phyloP scores from a whole-genome alignment of 768 basidiomycete species.

The Psilocybe cubensis region DNA sequence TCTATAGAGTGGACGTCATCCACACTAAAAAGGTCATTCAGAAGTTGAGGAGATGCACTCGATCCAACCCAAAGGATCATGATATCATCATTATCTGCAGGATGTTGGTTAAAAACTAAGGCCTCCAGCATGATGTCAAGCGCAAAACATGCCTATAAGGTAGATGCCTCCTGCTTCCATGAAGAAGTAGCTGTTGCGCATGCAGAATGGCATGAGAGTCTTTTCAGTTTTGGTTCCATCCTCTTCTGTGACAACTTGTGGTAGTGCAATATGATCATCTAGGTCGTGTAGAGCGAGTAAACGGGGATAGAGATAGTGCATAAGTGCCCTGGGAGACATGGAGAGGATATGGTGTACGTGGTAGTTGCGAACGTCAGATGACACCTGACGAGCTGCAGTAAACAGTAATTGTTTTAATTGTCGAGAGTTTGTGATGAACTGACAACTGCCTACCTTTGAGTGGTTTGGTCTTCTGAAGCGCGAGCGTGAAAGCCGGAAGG shows the following conservation, averaged over 20 bases:
- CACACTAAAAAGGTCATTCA: slow-evolving; percentile 83
- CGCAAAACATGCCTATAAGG: slow-evolving; percentile 68
- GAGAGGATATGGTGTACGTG: slow-evolving; percentile 77
- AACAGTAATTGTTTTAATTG: neutral
- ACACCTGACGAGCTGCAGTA: slow-evolving; percentile 81
- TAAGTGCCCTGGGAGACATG: slow-evolving; percentile 67
- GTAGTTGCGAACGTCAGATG: slow-evolving; percentile 92
- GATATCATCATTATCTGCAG: slow-evolving; percentile 29
- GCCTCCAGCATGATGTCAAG: neutral
- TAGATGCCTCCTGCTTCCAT: slow-evolving; percentile 96
- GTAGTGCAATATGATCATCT: slow-evolving; percentile 68
- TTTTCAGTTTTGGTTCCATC: slow-evolving; percentile 49
- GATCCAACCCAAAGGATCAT: slow-evolving; percentile 92
- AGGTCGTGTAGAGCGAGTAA: slow-evolving; percentile 89
- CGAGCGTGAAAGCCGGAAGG: slow-evolving; percentile 80
- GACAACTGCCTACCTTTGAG: slow-evolving; percentile 78
- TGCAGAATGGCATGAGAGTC: slow-evolving; percentile 71
- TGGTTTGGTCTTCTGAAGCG: slow-evolving; percentile 86
- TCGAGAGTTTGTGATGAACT: neutral
- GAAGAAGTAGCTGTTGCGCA: slow-evolving; percentile 80
- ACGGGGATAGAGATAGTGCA: slow-evolving; percentile 86
- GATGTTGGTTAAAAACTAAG: neutral
- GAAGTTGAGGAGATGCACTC: slow-evolving; percentile 78
- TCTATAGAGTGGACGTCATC: slow-evolving; percentile 78
- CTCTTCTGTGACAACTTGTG: slow-evolving; percentile 40